Conservation (phyloP, 176 grass and related monocot species). For the Juncus inflexus region DNA sequence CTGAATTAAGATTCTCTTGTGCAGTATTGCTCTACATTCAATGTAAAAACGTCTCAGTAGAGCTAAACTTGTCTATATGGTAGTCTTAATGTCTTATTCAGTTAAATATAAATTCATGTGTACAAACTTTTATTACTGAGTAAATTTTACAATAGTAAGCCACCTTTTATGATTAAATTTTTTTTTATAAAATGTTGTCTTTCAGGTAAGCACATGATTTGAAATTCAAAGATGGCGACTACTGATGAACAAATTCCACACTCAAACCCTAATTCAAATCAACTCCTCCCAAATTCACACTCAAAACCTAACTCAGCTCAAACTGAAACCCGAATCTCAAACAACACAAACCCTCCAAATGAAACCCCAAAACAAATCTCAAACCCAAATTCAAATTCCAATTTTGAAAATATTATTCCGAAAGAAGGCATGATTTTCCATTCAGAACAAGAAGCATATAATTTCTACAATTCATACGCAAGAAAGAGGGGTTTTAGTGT, state of each 20-base stretch:
- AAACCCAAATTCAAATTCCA: background rate
- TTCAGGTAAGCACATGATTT: too few species aligned
- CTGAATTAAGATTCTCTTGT: too few species aligned
- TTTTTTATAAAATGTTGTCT: too few species aligned
- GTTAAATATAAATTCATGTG: too few species aligned
- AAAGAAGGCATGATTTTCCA: conserved; percentile 35
- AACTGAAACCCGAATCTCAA: conserved; percentile 1
- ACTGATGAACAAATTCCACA: conserved; percentile 1
- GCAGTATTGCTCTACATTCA: too few species aligned
- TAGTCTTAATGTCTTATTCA: too few species aligned
- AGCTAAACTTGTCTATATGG: too few species aligned
- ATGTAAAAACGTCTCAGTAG: too few species aligned
- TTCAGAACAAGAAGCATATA: conserved; percentile 41
- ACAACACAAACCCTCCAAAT: background rate
- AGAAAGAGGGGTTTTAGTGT: conserved; percentile 41
- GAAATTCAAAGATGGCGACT: conserved; percentile 11
- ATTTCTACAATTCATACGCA: conserved; percentile 45
- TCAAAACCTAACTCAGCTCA: background rate
- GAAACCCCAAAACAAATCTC: conserved; percentile 1
- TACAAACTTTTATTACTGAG: too few species aligned
- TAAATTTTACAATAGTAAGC: too few species aligned
- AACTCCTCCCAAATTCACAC: background rate
- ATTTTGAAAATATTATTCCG: conserved; percentile 2
- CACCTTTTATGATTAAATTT: too few species aligned
- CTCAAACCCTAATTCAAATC: background rate